Evolutionary conservation across 2,329 filamentous ascomycete genomes (phyloP).

Genomic region (Cercospora zeae-maydis): DNA sequence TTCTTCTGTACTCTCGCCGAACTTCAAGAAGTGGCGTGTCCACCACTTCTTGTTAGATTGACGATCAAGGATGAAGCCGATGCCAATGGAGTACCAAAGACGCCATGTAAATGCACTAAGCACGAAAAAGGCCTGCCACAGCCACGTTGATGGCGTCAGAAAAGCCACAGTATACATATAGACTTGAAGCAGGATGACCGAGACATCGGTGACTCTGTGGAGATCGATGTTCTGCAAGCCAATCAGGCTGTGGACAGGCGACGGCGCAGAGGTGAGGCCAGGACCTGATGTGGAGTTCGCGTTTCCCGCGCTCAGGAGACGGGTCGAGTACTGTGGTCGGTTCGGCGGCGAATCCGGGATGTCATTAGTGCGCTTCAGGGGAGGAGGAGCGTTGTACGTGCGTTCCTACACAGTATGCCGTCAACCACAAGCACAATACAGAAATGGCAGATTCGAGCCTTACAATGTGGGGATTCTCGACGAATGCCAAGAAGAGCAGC

Average conservation of each 20-base stretch:
- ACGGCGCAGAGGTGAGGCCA: slow-evolving; percentile 53
- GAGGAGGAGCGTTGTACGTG: slow-evolving; percentile 87
- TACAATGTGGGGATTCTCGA: slow-evolving; percentile 90
- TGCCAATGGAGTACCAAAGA: slow-evolving; percentile 84
- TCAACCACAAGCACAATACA: background rate
- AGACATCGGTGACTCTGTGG: slow-evolving; percentile 80
- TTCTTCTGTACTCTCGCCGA: slow-evolving; percentile 82
- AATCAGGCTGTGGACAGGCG: slow-evolving; percentile 75
- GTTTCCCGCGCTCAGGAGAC: slow-evolving; percentile 41
- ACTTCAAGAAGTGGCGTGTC: slow-evolving; percentile 97
- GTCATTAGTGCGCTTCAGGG: slow-evolving; percentile 53
- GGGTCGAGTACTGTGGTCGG: slow-evolving; percentile 40
- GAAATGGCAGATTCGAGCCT: background rate
- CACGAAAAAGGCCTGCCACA: slow-evolving; percentile 76
- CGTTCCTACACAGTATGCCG: slow-evolving; percentile 56
- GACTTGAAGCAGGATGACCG: slow-evolving; percentile 69
- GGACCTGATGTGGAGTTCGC: slow-evolving; percentile 37
- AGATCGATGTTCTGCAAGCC: slow-evolving; percentile 82
- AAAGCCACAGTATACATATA: slow-evolving; percentile 72
- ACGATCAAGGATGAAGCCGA: slow-evolving; percentile 77
- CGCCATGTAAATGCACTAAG: slow-evolving; percentile 78
- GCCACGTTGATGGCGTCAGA: slow-evolving; percentile 70
- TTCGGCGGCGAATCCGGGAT: slow-evolving; percentile 34
- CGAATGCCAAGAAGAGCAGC: slow-evolving; percentile 83
- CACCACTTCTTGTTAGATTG: slow-evolving; percentile 91